phyloP scores from a whole-genome alignment of 176 grass and related monocot species.

The Carex parvula region DNA sequence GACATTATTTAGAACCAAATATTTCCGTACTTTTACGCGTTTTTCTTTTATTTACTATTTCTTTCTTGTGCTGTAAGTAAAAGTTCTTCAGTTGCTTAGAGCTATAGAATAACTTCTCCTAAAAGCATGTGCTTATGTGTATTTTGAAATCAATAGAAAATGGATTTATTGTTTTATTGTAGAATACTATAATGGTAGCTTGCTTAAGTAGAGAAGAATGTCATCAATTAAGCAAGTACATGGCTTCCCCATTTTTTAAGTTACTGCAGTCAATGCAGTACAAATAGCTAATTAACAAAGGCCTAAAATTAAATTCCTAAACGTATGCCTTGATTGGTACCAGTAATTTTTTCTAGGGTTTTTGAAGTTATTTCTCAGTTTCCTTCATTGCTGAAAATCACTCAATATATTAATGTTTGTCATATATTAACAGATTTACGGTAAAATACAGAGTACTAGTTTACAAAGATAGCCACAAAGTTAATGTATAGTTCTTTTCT shows the following conservation, averaged over 20 bases:
- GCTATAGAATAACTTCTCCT: not conserved
- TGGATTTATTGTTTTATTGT: not conserved
- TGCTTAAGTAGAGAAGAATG: conserved; percentile 19
- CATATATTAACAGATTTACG: not conserved
- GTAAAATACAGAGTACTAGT: not conserved
- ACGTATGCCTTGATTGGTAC: not conserved
- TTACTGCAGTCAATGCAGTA: not conserved
- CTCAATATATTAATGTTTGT: not conserved
- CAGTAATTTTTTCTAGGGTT: not conserved
- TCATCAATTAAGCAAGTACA: not conserved
- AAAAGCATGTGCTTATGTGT: not conserved
- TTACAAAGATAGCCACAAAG: not conserved
- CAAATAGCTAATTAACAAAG: not conserved
- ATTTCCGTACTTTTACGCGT: not conserved
- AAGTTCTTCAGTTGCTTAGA: conserved; percentile 9
- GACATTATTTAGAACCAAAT: not conserved
- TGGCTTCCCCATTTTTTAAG: not conserved
- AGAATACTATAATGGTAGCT: not conserved
- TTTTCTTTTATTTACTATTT: not conserved
- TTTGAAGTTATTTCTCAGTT: not conserved
- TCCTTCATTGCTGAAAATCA: not conserved
- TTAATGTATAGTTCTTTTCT: too few species aligned
- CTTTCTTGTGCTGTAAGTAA: conserved; percentile 1
- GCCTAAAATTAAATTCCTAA: not conserved
- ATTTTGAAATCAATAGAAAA: not conserved